Evolutionary conservation across 768 basidiomycete species (phyloP).

Genomic region (Melanogaster broomeanus): DNA sequence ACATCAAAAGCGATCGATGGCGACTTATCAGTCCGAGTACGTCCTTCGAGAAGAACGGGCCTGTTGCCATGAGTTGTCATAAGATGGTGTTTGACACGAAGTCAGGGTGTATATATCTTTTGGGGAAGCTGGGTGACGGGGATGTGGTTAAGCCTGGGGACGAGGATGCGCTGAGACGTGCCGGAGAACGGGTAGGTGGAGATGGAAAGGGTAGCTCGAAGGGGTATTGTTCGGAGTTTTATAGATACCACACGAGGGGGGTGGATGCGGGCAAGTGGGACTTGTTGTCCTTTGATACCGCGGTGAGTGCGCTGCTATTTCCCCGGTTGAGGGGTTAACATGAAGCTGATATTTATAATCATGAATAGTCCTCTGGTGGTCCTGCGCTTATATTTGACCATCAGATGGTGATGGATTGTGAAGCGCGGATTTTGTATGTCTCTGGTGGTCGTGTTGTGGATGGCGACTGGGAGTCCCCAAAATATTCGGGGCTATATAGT

Average conservation of each 20-base stretch:
- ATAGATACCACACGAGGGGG: slow-evolving; percentile 70
- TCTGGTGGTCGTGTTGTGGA: slow-evolving; percentile 77
- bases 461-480: slow-evolving; percentile 56
- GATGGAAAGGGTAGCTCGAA: slow-evolving; percentile 16
- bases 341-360: neutral
- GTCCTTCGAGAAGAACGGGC: slow-evolving; percentile 59
- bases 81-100: slow-evolving; percentile 80
- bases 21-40: slow-evolving; percentile 56
- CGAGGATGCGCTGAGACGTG: slow-evolving; percentile 37
- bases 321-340: neutral
- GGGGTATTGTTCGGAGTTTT: slow-evolving; percentile 67
- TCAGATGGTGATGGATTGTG: slow-evolving; percentile 77
- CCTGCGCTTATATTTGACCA: slow-evolving; percentile 79
- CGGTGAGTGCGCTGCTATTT: slow-evolving; percentile 43
- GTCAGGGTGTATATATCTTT: slow-evolving; percentile 68
- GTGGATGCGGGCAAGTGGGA: slow-evolving; percentile 71
- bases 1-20: slow-evolving; percentile 63
- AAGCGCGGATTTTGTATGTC: slow-evolving; percentile 70
- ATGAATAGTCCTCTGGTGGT: slow-evolving; percentile 57
- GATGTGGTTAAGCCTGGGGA: slow-evolving; percentile 40
- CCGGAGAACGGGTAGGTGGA: slow-evolving; percentile 20
- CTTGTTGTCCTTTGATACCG: slow-evolving; percentile 63
- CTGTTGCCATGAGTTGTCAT: slow-evolving; percentile 73
- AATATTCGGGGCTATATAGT: slow-evolving; percentile 73
- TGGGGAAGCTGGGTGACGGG: slow-evolving; percentile 67